Conservation (phyloP, 805 yeast genomes). For the Candida multigemmis region DNA sequence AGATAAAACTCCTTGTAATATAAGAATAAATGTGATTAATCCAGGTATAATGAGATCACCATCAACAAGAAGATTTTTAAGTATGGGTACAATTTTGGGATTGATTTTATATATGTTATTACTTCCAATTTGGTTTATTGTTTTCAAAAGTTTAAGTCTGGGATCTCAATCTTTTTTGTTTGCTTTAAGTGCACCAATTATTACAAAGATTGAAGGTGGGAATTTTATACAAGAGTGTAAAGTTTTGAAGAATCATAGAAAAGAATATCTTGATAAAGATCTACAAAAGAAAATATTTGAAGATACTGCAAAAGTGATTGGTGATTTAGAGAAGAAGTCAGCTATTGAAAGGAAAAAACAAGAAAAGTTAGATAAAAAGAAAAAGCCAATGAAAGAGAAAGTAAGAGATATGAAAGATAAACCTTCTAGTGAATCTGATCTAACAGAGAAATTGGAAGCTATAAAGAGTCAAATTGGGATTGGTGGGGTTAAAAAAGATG, state of each 20-base stretch:
- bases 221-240: constrained; percentile 68
- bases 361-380: constrained; percentile 9
- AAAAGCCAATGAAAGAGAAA: constrained; percentile 10
- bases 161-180: constrained; percentile 76
- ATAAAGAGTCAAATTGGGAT: constrained; percentile 21
- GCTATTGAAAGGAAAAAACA: constrained; percentile 54
- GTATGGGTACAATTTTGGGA: constrained; percentile 66
- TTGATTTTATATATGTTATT: constrained; percentile 50
- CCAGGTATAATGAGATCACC: constrained; percentile 93
- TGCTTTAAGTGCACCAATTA: constrained; percentile 64
- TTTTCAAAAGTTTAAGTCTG: constrained; percentile 63
- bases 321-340: constrained; percentile 55
- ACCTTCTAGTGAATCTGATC: constrained; percentile 11
- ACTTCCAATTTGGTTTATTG: constrained; percentile 78
- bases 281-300: constrained; percentile 55
- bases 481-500: constrained; percentile 4
- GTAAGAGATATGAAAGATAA: constrained; percentile 8
- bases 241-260: constrained; percentile 42
- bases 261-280: constrained; percentile 54
- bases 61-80: constrained; percentile 66
- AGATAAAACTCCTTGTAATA: constrained; percentile 64
- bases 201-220: constrained; percentile 55
- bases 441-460: constrained; percentile 24
- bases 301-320: constrained; percentile 50
- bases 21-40: constrained; percentile 67